These are phyloP conservation scores for Babesia gibsoni DNA, from an alignment of 169 alveolate genomes.

Conservation along the genomic window DNA sequence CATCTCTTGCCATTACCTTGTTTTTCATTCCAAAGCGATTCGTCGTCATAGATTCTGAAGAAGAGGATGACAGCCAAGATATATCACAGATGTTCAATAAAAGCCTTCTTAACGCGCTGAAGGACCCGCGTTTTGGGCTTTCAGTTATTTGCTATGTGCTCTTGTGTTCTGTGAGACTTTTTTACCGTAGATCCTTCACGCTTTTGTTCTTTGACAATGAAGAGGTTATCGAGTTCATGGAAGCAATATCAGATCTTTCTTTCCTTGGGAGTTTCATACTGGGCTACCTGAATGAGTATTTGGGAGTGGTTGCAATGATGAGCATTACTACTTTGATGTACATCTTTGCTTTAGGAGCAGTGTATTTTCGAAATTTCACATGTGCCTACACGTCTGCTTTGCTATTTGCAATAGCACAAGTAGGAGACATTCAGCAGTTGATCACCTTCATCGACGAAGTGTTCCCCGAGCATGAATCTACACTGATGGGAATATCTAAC, in stretches of 20 bases:
- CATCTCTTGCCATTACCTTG: constrained; percentile 18
- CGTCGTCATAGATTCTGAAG: constrained; percentile 9
- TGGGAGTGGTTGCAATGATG: constrained; percentile 41
- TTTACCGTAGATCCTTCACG: constrained; percentile 44
- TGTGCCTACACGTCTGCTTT: constrained; percentile 42
- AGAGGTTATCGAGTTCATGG: constrained; percentile 19
- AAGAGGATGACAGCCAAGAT: neutral
- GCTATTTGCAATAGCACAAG: constrained; percentile 35
- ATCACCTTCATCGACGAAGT: constrained; percentile 37
- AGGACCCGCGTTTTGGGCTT: constrained; percentile 18
- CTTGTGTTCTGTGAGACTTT: constrained; percentile 25
- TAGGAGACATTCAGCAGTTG: constrained; percentile 62
- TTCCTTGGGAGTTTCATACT: constrained; percentile 35
- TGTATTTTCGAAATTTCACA: constrained; percentile 24
- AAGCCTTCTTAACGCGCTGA: constrained; percentile 8
- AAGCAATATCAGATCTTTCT: constrained; percentile 12
- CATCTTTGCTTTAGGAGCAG: constrained; percentile 19
- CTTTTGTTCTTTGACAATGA: constrained; percentile 39
- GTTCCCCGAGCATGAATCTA: constrained; percentile 48
- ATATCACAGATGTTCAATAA: neutral
- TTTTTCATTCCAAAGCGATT: constrained; percentile 34
- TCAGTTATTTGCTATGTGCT: constrained; percentile 29
- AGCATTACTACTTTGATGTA: constrained; percentile 14
- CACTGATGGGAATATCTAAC: constrained; percentile 52
- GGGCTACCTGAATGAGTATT: constrained; percentile 44